Conservation (phyloP, 805 yeast species). For the Metschnikowia hibisci region DNA sequence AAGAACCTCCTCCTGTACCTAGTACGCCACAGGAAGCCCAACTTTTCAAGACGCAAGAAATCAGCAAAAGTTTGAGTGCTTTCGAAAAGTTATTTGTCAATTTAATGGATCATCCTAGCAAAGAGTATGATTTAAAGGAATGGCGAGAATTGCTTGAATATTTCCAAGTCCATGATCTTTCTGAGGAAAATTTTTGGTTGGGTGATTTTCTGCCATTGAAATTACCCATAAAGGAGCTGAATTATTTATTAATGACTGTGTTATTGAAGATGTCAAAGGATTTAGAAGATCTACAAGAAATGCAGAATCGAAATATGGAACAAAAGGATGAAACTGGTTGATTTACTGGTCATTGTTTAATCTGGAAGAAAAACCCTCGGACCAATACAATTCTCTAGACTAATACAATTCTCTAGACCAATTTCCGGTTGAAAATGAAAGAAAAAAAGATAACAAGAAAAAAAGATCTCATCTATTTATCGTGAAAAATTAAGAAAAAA, state of each 20-base stretch:
- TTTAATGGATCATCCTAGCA: slow-evolving; percentile 37
- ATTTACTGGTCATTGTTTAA: too few species aligned
- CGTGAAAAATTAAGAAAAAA: too few species aligned
- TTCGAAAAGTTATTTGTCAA: slow-evolving; percentile 13
- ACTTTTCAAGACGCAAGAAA: not conserved
- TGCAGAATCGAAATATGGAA: not conserved
- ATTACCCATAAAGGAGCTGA: slow-evolving; percentile 66
- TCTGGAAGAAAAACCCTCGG: too few species aligned
- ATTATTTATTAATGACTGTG: slow-evolving; percentile 47
- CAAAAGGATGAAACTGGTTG: too few species aligned
- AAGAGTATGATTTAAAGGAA: slow-evolving; percentile 45
- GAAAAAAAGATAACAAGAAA: too few species aligned
- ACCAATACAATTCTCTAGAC: too few species aligned
- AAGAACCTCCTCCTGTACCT: not conserved
- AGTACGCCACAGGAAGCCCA: not conserved
- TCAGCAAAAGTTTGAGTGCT: not conserved
- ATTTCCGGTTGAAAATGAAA: too few species aligned
- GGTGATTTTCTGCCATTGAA: slow-evolving; percentile 64
- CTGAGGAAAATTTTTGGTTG: slow-evolving; percentile 50
- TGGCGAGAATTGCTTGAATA: slow-evolving; percentile 44
- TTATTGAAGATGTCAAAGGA: slow-evolving; percentile 25
- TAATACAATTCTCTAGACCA: too few species aligned
- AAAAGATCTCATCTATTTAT: too few species aligned
- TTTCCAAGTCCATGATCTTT: slow-evolving; percentile 22
- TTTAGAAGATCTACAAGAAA: slow-evolving; percentile 7